phyloP scores from a whole-genome alignment of 805 yeast species.

The Candida ortonii region DNA sequence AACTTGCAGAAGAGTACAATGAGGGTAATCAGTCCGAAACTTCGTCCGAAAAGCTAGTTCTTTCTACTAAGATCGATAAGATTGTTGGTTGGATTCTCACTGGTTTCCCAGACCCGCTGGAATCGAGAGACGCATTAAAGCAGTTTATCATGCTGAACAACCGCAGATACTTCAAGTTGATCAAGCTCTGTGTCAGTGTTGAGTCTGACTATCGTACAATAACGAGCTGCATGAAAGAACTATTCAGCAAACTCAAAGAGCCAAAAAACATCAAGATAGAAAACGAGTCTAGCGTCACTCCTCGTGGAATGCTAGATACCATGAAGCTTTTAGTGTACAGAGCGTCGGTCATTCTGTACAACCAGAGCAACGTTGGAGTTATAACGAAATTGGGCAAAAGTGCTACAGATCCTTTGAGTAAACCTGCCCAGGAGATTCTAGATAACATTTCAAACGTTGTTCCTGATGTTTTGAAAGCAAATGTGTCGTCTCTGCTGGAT shows the following conservation, averaged over 20 bases:
- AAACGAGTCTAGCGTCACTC: constrained; percentile 34
- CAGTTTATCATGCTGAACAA: constrained; percentile 55
- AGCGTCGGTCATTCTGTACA: constrained; percentile 57
- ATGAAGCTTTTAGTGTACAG: constrained; percentile 61
- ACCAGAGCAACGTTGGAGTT: constrained; percentile 58
- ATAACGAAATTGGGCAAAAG: constrained; percentile 48
- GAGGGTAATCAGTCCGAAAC: constrained; percentile 26
- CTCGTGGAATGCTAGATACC: constrained; percentile 49
- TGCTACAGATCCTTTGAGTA: constrained; percentile 25
- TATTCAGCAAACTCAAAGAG: constrained; percentile 54
- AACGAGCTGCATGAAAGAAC: constrained; percentile 59
- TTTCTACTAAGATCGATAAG: constrained; percentile 43
- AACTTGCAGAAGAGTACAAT: constrained; percentile 45
- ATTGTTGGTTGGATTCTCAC: constrained; percentile 60
- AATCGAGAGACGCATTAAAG: constrained; percentile 49
- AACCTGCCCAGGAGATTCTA: constrained; percentile 50
- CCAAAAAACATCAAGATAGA: constrained; percentile 41
- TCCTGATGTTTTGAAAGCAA: constrained; percentile 65
- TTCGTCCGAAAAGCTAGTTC: constrained; percentile 16
- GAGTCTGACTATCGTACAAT: constrained; percentile 62
- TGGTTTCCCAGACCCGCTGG: constrained; percentile 50
- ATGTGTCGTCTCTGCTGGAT: constrained; percentile 48
- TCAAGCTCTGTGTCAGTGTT: constrained; percentile 51
- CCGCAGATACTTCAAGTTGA: constrained; percentile 53
- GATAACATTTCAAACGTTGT: constrained; percentile 55